phyloP scores from a whole-genome alignment of 305 asterid species.

The Fraxinus baroniana region DNA sequence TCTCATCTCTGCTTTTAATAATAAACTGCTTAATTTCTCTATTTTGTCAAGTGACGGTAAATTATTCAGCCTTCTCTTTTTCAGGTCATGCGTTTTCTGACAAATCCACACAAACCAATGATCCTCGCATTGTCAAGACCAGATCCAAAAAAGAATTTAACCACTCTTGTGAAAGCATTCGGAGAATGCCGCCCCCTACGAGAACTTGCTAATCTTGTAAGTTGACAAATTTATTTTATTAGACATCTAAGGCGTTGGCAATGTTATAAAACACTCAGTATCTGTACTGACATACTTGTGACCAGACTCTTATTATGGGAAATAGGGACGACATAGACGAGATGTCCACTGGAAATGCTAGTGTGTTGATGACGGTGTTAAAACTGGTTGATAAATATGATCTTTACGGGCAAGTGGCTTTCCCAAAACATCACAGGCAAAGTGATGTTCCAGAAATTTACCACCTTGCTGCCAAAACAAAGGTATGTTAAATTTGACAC shows the following conservation, averaged over 20 bases:
- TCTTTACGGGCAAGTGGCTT: conserved; percentile 89
- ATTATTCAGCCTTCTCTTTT: background rate
- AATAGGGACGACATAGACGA: conserved; percentile 85
- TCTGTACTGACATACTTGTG: background rate
- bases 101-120: conserved; percentile 97
- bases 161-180: conserved; percentile 82
- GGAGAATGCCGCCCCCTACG: conserved; percentile 89
- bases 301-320: conserved; percentile 90
- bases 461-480: conserved; percentile 82
- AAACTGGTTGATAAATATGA: conserved; percentile 82
- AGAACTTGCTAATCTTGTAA: conserved; percentile 92
- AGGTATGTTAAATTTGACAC: conserved; percentile 39
- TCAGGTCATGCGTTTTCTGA: conserved; percentile 81
- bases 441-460: conserved; percentile 85
- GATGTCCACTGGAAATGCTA: conserved; percentile 71
- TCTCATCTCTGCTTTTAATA: background rate
- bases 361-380: conserved; percentile 69
- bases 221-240: conserved; percentile 17
- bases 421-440: conserved; percentile 94
- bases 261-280: background rate
- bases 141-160: conserved; percentile 84
- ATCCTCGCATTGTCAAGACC: conserved; percentile 90
- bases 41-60: background rate
- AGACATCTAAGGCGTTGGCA: background rate
- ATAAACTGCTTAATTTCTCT: background rate